Evolutionary conservation across 1,139 yeast species (phyloP).

Genomic region (Yamadazyma atmosphaerica): DNA sequence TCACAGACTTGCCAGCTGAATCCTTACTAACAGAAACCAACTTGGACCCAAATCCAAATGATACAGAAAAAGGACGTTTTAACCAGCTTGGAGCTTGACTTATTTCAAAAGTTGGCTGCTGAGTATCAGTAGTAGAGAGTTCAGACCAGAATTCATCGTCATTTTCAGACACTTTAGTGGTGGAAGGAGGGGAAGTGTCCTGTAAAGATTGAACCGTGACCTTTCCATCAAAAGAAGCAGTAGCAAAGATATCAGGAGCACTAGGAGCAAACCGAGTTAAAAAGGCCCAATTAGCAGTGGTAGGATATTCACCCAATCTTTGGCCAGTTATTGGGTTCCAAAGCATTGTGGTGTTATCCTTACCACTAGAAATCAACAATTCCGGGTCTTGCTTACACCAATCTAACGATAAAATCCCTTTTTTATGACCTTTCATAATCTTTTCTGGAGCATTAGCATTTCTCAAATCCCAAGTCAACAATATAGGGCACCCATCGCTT

Average conservation of each 20-base stretch:
- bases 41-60: constrained; percentile 95
- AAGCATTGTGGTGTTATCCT: constrained; percentile 81
- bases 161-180: constrained; percentile 45
- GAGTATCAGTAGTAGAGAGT: constrained; percentile 71
- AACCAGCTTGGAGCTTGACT: constrained; percentile 92
- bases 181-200: constrained; percentile 64
- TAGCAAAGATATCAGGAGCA: constrained; percentile 89
- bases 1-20: constrained; percentile 41
- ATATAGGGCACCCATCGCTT: constrained; percentile 75
- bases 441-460: constrained; percentile 87
- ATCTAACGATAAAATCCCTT: constrained; percentile 86
- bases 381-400: constrained; percentile 89
- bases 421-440: constrained; percentile 75
- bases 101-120: constrained; percentile 65
- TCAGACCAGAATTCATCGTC: constrained; percentile 85
- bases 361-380: constrained; percentile 82
- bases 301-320: constrained; percentile 83
- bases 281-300: constrained; percentile 93
- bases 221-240: constrained; percentile 91
- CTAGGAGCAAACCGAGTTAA: constrained; percentile 83
- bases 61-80: constrained; percentile 68
- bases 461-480: constrained; percentile 91
- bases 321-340: constrained; percentile 85
- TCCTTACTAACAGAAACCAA: constrained; percentile 57
- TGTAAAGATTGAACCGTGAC: constrained; percentile 83